phyloP scores from a whole-genome alignment of 768 basidiomycete genomes.

The Ramaria sp. region DNA sequence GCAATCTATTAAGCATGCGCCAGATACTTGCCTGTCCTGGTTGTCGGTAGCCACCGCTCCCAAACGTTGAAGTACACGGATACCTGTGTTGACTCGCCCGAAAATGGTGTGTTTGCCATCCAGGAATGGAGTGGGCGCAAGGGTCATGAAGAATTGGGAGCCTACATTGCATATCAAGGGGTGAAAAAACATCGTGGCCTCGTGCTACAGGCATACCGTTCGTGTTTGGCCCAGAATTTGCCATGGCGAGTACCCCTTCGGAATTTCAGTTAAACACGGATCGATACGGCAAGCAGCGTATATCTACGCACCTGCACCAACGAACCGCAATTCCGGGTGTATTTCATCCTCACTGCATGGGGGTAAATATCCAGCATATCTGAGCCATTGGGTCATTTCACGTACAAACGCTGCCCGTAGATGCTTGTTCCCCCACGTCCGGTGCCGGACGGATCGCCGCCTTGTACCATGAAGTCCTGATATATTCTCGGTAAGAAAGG shows the following conservation, averaged over 20 bases:
- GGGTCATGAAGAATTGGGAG: slow-evolving; percentile 90
- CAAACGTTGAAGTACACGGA: slow-evolving; percentile 84
- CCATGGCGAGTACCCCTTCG: slow-evolving; percentile 73
- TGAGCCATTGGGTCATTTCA: slow-evolving; percentile 9
- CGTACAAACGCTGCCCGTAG: slow-evolving; percentile 80
- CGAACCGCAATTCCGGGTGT: slow-evolving; percentile 83
- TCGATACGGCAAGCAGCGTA: neutral
- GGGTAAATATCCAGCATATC: slow-evolving; percentile 4
- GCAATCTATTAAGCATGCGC: neutral
- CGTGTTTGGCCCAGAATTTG: slow-evolving; percentile 92
- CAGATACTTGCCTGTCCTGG: slow-evolving; percentile 62
- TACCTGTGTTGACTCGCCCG: slow-evolving; percentile 83
- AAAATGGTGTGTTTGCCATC: slow-evolving; percentile 85
- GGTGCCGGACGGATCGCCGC: slow-evolving; percentile 92
- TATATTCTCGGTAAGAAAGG: neutral
- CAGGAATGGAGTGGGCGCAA: slow-evolving; percentile 73
- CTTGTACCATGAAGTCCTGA: slow-evolving; percentile 96
- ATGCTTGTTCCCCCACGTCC: slow-evolving; percentile 87
- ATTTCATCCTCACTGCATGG: slow-evolving; percentile 74
- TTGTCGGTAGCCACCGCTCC: slow-evolving; percentile 85
- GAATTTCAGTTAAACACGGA: neutral
- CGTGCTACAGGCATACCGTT: slow-evolving; percentile 42
- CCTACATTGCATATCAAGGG: slow-evolving; percentile 33
- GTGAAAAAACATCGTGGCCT: neutral
- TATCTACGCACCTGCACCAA: slow-evolving; percentile 59